Evolutionary conservation across 306 rosid species (phyloP).

Genomic region (Quercus robur): DNA sequence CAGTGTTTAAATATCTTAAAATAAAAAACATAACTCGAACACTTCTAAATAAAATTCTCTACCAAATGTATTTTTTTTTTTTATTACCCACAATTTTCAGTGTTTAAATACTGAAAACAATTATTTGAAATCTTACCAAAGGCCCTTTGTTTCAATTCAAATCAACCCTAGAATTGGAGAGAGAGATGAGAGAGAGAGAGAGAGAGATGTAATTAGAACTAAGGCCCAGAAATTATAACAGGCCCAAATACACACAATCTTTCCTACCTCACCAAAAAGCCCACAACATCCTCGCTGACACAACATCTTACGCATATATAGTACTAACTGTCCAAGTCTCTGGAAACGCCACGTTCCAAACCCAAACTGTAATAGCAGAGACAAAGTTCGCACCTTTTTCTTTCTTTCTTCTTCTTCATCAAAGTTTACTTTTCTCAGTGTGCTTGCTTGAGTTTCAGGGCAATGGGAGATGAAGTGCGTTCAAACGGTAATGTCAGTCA

Average conservation of each 20-base stretch:
- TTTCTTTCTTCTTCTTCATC: neutral
- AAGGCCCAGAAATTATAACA: neutral
- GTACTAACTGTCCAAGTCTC: neutral
- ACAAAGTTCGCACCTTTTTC: neutral
- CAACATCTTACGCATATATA: neutral
- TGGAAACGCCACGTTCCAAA: constrained; percentile 36
- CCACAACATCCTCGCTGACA: neutral
- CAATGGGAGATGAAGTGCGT: constrained; percentile 46
- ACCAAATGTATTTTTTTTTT: accelerated
- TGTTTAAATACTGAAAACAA: accelerated
- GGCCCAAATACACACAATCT: neutral
- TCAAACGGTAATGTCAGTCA: neutral
- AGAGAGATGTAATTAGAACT: no score
- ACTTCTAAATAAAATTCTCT: accelerated
- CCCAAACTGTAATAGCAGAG: neutral
- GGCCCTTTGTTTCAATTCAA: no score
- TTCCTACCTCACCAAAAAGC: neutral
- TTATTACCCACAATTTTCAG: accelerated
- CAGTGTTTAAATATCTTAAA: accelerated
- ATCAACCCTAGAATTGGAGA: no score
- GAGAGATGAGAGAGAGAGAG: no score
- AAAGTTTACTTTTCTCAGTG: neutral
- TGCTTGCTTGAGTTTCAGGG: neutral
- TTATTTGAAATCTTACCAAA: no score
- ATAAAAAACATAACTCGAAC: no score